Conservation (phyloP, 805 yeast genomes). For the Priceomyces haplophilus region DNA sequence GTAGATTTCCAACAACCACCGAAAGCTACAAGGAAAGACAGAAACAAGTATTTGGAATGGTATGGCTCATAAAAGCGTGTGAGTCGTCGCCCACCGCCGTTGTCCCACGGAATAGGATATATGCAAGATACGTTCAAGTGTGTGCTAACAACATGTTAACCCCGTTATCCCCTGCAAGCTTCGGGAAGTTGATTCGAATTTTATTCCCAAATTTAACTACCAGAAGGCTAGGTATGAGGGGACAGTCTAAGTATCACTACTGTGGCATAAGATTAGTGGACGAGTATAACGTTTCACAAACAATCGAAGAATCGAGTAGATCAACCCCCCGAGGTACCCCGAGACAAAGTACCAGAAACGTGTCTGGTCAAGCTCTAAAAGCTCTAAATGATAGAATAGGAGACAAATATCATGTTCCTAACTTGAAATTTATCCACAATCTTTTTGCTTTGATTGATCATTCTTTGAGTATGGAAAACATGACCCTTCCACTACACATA, state of each 20-base stretch:
- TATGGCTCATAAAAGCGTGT: conserved; percentile 75
- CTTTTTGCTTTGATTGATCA: conserved; percentile 23
- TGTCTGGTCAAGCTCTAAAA: conserved; percentile 6
- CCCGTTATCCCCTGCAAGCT: conserved; percentile 72
- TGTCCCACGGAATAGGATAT: conserved; percentile 41
- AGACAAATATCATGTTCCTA: conserved; percentile 10
- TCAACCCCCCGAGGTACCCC: conserved; percentile 1
- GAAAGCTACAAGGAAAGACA: conserved; percentile 47
- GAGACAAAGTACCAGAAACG: conserved; percentile 1
- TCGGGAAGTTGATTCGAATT: conserved; percentile 70
- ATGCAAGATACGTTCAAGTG: conserved; percentile 38
- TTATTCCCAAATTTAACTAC: conserved; percentile 67
- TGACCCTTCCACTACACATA: conserved; percentile 19
- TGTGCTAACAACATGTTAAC: conserved; percentile 43
- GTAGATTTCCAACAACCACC: conserved; percentile 5
- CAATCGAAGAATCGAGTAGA: conserved; percentile 6
- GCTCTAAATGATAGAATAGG: conserved; percentile 1
- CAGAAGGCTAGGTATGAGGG: conserved; percentile 77
- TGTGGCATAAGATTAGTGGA: conserved; percentile 61
- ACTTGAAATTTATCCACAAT: conserved; percentile 30
- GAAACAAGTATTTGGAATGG: conserved; percentile 77
- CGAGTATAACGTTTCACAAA: conserved; percentile 22
- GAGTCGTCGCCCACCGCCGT: conserved; percentile 41
- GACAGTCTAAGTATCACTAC: conserved; percentile 81
- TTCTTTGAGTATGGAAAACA: conserved; percentile 12